Evolutionary conservation across 1,284 basidiomycete species (phyloP).

Genomic region (Ganoderma lingzhi): DNA sequence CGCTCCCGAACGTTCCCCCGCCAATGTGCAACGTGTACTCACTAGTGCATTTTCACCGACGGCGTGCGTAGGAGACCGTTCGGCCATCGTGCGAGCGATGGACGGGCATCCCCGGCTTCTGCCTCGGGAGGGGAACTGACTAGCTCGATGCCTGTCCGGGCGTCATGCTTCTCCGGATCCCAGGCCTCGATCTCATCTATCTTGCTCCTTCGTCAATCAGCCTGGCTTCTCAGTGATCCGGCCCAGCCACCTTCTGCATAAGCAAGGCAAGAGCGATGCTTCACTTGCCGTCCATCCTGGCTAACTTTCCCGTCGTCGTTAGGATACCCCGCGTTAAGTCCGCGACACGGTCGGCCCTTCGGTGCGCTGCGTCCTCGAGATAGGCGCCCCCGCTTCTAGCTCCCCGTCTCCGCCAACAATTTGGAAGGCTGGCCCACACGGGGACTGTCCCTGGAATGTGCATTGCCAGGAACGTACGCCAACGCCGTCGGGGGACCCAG

Average conservation of each 20-base stretch:
- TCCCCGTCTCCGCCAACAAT: background rate
- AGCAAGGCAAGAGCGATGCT: background rate
- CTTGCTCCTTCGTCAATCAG: slow-evolving; percentile 1
- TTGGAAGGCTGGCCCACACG: background rate
- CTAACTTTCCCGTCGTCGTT: background rate
- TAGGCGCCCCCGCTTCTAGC: background rate
- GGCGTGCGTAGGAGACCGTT: background rate
- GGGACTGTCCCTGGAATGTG: background rate
- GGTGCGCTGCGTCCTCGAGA: background rate
- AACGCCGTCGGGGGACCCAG: background rate
- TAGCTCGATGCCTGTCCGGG: slow-evolving; percentile 2
- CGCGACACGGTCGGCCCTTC: background rate
- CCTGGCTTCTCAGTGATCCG: slow-evolving; percentile 5
- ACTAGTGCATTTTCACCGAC: background rate
- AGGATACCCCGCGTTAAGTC: background rate
- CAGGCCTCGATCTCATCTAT: slow-evolving; percentile 12
- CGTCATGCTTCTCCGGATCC: slow-evolving; percentile 2
- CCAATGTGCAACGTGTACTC: background rate
- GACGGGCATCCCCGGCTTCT: background rate
- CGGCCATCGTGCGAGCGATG: slow-evolving; percentile 4
- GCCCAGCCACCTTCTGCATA: background rate
- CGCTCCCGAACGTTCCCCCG: background rate
- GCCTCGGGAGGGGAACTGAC: background rate
- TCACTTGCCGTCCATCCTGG: background rate
- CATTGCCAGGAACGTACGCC: background rate